Percentiles rank a stretch among this genome's conserved stretches.
These are phyloP conservation scores for Neurospora tetraspora DNA, from an alignment of 495 filamentous ascomycete genomes.

Conservation along the genomic window DNA sequence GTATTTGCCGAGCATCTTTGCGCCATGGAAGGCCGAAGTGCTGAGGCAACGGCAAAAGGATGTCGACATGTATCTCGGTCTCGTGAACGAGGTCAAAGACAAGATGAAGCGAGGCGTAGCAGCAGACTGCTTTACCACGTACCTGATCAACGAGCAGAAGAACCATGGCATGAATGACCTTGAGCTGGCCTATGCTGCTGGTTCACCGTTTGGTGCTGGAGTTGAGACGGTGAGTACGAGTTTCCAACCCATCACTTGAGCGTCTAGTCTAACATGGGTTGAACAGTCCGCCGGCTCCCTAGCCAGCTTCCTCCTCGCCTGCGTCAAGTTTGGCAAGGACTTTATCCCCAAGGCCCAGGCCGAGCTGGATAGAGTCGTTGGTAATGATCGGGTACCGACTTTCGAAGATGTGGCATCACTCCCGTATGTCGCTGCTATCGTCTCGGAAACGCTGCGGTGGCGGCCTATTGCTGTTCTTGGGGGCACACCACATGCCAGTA, in stretches of 20 bases:
- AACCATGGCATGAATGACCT: conserved; percentile 39
- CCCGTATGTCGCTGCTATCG: conserved; percentile 36
- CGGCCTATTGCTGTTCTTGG: conserved; percentile 39
- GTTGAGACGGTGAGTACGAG: conserved; percentile 46
- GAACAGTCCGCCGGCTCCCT: conserved; percentile 33
- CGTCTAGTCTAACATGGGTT: not conserved
- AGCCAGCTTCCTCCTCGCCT: conserved; percentile 46
- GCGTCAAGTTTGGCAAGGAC: conserved; percentile 39
- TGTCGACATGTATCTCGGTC: conserved; percentile 37
- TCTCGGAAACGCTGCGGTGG: conserved; percentile 45
- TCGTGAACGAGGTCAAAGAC: conserved; percentile 31
- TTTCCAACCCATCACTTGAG: not conserved
- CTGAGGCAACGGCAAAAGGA: conserved; percentile 41
- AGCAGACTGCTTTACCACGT: conserved; percentile 40
- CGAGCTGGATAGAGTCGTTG: conserved; percentile 47
- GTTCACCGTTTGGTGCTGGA: conserved; percentile 52
- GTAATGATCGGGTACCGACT: conserved; percentile 37
- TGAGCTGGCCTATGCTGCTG: conserved; percentile 47
- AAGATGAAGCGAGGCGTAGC: conserved; percentile 26
- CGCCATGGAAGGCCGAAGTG: conserved; percentile 48
- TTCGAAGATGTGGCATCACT: conserved; percentile 36
- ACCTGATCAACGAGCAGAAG: conserved; percentile 36
- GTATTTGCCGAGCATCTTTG: conserved; percentile 40
- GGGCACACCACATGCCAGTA: conserved; percentile 49
- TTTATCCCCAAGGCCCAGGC: conserved; percentile 39